Conservation (phyloP, 257 asterid genomes). For the Thymus mandschuricus region DNA sequence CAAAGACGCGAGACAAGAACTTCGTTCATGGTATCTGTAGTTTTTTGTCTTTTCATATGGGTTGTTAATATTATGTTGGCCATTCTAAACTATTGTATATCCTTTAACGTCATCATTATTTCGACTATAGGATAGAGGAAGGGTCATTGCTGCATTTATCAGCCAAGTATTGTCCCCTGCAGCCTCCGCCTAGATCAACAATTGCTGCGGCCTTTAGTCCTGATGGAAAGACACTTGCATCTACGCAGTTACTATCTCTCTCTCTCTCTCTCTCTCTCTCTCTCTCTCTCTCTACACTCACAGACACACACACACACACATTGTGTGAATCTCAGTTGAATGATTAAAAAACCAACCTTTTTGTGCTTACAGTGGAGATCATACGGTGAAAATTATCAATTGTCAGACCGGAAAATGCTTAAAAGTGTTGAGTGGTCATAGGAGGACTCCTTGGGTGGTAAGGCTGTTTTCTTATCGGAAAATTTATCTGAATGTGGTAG, state of each 20-base stretch:
- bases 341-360: neutral
- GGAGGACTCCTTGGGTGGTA: slow-evolving; percentile 99
- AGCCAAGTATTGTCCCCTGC: slow-evolving; percentile 80
- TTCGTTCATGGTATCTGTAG: slow-evolving; percentile 72
- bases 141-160: slow-evolving; percentile 72
- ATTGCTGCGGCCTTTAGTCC: slow-evolving; percentile 98
- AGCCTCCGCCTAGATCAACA: slow-evolving; percentile 95
- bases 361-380: slow-evolving; percentile 78
- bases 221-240: slow-evolving; percentile 89
- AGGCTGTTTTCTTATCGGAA: slow-evolving; percentile 37
- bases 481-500: slow-evolving; percentile 14
- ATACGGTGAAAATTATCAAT: slow-evolving; percentile 88
- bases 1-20: slow-evolving; percentile 70
- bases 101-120: slow-evolving; percentile 13
- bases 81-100: neutral
- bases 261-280: slow-evolving; percentile 1
- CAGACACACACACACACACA: too few relatives aligned
- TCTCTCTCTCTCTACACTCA: too few relatives aligned
- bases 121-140: slow-evolving; percentile 77
- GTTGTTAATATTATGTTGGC: neutral
- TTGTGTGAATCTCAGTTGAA: neutral
- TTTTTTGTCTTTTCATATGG: neutral
- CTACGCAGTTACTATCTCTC: slow-evolving; percentile 71
- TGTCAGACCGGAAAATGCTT: slow-evolving; percentile 87
- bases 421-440: slow-evolving; percentile 89